Conservation (phyloP, 345 rosid genomes). For the Eucalyptus cloeziana region DNA sequence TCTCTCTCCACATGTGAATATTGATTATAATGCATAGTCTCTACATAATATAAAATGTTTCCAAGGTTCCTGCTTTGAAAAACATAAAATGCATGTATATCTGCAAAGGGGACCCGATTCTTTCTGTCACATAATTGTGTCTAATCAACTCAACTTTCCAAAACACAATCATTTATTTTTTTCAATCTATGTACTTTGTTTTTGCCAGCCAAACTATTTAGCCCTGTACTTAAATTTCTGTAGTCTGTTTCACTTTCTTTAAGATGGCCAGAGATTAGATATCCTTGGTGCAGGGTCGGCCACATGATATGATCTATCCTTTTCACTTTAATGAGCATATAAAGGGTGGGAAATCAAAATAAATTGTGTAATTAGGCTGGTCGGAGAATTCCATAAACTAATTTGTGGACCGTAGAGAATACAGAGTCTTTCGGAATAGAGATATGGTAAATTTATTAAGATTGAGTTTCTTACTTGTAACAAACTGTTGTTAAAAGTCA, state of each 20-base stretch:
- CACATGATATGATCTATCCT: background rate
- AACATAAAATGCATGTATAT: background rate
- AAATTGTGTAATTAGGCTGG: background rate
- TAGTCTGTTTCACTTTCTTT: background rate
- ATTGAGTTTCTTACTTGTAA: background rate
- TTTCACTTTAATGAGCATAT: background rate
- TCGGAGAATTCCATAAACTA: background rate
- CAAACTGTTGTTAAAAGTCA: background rate
- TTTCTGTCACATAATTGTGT: background rate
- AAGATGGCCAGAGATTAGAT: background rate
- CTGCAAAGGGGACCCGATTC: background rate
- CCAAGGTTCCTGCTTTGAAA: background rate
- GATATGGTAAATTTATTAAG: background rate
- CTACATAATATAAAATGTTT: background rate
- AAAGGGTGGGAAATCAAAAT: background rate
- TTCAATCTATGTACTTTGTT: background rate
- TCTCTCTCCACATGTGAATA: background rate
- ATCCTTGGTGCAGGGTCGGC: background rate
- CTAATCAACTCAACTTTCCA: background rate
- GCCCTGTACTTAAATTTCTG: background rate
- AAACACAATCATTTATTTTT: background rate
- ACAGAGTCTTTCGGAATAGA: background rate
- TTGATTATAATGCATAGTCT: background rate
- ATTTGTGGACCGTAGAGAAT: background rate
- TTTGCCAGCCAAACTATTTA: background rate